These are phyloP conservation scores for Talaromyces sp. DNA, from an alignment of 2,329 filamentous ascomycete genomes.

Conservation along the genomic window DNA sequence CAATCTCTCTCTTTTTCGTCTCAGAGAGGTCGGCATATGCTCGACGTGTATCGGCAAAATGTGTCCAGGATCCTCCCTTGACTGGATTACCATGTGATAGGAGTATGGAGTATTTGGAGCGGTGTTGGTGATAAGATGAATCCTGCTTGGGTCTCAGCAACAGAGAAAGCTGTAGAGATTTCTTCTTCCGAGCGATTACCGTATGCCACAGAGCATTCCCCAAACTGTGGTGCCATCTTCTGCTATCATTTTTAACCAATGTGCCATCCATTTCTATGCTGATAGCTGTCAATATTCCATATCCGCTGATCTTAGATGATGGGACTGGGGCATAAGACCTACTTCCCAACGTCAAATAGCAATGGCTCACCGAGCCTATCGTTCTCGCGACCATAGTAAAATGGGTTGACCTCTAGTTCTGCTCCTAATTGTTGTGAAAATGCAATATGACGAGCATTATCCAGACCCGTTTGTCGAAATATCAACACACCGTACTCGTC, in stretches of 20 bases:
- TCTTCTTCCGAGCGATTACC: not conserved
- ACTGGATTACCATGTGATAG: constrained; percentile 20
- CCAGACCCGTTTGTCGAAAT: constrained; percentile 21
- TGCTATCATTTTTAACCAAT: constrained; percentile 19
- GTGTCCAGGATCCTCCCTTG: constrained; percentile 19
- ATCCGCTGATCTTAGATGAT: not conserved
- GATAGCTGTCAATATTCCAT: not conserved
- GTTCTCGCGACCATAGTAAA: constrained; percentile 23
- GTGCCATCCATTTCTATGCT: constrained; percentile 20
- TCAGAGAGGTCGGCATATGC: constrained; percentile 20
- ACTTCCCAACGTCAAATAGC: constrained; percentile 24
- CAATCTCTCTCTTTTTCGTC: constrained; percentile 15
- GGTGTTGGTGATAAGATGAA: constrained; percentile 25
- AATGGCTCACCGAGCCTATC: constrained; percentile 22
- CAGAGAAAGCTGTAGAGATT: not conserved
- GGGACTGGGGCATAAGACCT: not conserved
- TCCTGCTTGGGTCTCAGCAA: constrained; percentile 14
- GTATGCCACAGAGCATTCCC: constrained; percentile 28
- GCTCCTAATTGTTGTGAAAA: constrained; percentile 23
- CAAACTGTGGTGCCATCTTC: constrained; percentile 22
- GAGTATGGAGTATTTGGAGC: constrained; percentile 24
- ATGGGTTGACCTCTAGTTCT: constrained; percentile 24
- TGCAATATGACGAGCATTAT: constrained; percentile 22
- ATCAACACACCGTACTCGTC: constrained; percentile 23
- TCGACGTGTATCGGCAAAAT: constrained; percentile 21